A percentile compares a stretch with the other conserved stretches of the same genome.
phyloP scores from a whole-genome alignment of 306 rosid species.

The Casuarina equisetifolia region DNA sequence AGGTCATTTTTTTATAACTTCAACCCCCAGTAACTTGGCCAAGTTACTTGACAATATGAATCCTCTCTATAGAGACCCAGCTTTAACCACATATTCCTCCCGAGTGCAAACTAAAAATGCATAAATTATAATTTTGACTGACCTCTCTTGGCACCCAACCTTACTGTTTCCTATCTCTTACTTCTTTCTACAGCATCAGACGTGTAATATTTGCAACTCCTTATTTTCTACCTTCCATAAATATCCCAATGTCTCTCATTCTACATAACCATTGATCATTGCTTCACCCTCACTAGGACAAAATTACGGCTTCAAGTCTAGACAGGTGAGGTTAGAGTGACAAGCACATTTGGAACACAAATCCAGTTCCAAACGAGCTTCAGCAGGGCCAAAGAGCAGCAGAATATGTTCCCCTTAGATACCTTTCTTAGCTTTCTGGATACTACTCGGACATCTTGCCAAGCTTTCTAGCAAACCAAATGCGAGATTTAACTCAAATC shows the following conservation, averaged over 20 bases:
- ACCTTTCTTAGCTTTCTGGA: conserved; percentile 14
- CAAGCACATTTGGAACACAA: not conserved
- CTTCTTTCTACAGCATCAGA: not conserved
- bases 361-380: not conserved
- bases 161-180: not conserved
- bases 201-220: not conserved
- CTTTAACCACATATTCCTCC: not conserved
- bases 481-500: conserved; percentile 17
- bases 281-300: not conserved
- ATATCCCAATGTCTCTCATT: not conserved
- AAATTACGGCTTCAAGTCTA: not conserved
- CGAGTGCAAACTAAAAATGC: not conserved
- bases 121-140: not conserved
- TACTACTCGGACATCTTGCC: not conserved
- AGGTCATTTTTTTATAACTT: not conserved
- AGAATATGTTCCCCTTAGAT: not conserved
- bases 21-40: not conserved
- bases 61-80: not conserved
- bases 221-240: not conserved
- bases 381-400: not conserved
- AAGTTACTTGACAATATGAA: not conserved
- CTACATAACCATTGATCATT: not conserved
- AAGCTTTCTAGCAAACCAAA: conserved; percentile 14
- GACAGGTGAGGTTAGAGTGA: not conserved
- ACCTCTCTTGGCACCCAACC: too few species aligned